phyloP scores from a whole-genome alignment of 805 yeast species.

The Brettanomyces sp. region DNA sequence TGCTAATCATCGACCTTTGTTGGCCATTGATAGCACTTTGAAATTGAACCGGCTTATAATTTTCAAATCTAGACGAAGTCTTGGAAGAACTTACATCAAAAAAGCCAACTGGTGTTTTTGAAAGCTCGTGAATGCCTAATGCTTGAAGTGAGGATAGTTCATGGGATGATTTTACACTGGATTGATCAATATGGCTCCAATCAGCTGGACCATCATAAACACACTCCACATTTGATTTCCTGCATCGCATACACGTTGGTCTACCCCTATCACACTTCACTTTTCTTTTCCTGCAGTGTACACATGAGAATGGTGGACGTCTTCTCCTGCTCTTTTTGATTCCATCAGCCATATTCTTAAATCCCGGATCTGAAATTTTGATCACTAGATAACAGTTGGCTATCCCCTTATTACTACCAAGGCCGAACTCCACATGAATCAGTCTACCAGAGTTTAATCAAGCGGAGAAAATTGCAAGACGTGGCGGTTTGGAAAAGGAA shows the following conservation, averaged over 20 bases:
- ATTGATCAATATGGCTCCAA: constrained; percentile 2
- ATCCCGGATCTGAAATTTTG: too few relatives aligned
- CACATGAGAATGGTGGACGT: constrained; percentile 14
- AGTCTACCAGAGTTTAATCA: too few relatives aligned
- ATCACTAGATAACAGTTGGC: too few relatives aligned
- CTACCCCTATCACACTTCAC: constrained; percentile 17
- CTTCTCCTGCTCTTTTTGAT: constrained; percentile 13
- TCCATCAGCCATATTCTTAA: background rate
- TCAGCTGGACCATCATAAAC: constrained; percentile 11
- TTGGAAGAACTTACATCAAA: background rate
- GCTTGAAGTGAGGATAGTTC: background rate
- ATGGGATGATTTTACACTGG: background rate
- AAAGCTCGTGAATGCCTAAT: background rate
- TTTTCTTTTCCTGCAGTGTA: constrained; percentile 14
- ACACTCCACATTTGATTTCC: constrained; percentile 7
- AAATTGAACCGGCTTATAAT: background rate
- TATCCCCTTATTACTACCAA: too few relatives aligned
- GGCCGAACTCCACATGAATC: too few relatives aligned
- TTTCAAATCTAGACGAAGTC: background rate
- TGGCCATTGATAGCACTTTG: background rate
- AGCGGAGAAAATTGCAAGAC: too few relatives aligned
- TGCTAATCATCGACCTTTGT: too few relatives aligned
- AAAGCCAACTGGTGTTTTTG: background rate
- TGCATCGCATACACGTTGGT: constrained; percentile 15
- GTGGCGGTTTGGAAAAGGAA: too few relatives aligned